Conservation (phyloP, 495 filamentous ascomycete genomes). For the Penicillium egyptiacum region DNA sequence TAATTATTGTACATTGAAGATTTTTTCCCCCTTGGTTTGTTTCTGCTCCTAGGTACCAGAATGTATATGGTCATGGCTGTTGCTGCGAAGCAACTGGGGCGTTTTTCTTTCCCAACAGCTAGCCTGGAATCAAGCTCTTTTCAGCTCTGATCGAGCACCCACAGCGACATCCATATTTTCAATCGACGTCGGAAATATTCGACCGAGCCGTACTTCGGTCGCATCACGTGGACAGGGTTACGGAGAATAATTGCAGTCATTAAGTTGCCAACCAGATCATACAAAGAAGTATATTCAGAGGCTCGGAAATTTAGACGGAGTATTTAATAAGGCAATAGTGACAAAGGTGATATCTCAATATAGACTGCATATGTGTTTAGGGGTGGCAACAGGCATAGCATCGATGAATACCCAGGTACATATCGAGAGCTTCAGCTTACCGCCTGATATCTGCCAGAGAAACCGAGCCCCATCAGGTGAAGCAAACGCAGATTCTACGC, state of each 20-base stretch:
- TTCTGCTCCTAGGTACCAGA: constrained; percentile 14
- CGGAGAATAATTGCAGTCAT: constrained; percentile 2
- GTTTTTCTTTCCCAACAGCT: constrained; percentile 7
- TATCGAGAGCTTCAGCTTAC: constrained; percentile 4
- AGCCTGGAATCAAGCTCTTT: neutral
- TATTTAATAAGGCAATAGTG: neutral
- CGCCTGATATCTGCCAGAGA: constrained; percentile 4
- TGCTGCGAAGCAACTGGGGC: constrained; percentile 18
- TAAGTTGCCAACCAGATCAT: neutral
- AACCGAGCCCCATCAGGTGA: neutral
- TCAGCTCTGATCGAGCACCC: constrained; percentile 1
- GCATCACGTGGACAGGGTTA: constrained; percentile 16
- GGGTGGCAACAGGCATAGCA: neutral
- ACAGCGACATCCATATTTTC: neutral
- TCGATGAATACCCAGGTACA: neutral
- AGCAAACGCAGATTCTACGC: neutral
- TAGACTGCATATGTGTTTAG: neutral
- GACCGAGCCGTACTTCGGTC: constrained; percentile 3
- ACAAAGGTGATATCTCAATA: neutral
- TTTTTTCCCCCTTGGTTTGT: constrained; percentile 3
- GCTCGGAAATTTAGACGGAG: neutral
- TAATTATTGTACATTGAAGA: constrained; percentile 3
- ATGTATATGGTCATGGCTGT: constrained; percentile 22
- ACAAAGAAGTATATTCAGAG: neutral
- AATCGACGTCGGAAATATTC: constrained; percentile 1